These are phyloP conservation scores for Globisporangium sylvaticum DNA, from an alignment of 352 stramenopile species.

Conservation along the genomic window DNA sequence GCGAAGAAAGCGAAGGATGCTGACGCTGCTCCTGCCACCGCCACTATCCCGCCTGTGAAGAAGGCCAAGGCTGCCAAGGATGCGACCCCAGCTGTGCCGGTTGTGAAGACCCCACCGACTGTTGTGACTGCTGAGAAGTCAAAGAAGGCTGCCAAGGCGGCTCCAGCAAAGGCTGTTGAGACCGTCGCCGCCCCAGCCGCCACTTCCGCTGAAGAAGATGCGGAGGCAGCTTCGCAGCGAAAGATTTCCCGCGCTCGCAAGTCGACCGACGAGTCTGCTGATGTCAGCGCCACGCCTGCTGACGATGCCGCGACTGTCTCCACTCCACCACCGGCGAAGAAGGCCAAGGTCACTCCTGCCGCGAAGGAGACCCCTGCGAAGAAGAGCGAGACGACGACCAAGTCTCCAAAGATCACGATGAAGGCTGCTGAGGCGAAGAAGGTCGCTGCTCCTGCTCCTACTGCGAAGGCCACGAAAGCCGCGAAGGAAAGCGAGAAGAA, in stretches of 20 bases:
- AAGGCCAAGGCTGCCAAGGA: constrained; percentile 12
- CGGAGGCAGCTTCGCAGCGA: background rate
- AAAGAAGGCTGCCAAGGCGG: constrained; percentile 11
- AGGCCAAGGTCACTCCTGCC: constrained; percentile 12
- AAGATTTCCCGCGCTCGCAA: constrained; percentile 7
- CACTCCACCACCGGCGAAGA: constrained; percentile 12
- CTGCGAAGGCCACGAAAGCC: constrained; percentile 18
- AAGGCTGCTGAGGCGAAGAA: constrained; percentile 14
- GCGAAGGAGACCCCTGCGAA: constrained; percentile 6
- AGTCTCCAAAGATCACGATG: constrained; percentile 6
- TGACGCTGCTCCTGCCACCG: constrained; percentile 4
- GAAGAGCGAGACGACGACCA: constrained; percentile 4
- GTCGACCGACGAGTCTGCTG: constrained; percentile 1
- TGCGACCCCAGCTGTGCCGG: constrained; percentile 3
- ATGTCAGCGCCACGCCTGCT: background rate
- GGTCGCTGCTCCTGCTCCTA: constrained; percentile 10
- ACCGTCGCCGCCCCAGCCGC: background rate
- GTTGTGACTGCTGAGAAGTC: constrained; percentile 1
- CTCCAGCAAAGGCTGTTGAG: background rate
- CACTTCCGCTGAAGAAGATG: constrained; percentile 8
- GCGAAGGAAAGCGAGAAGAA: constrained; percentile 23
- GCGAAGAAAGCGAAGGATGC: constrained; percentile 21
- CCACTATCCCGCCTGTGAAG: constrained; percentile 8
- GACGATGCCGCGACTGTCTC: background rate
- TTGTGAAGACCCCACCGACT: constrained; percentile 4